These are phyloP conservation scores for Singerocomus inundabilis DNA, from an alignment of 1,284 basidiomycete species.

Conservation along the genomic window DNA sequence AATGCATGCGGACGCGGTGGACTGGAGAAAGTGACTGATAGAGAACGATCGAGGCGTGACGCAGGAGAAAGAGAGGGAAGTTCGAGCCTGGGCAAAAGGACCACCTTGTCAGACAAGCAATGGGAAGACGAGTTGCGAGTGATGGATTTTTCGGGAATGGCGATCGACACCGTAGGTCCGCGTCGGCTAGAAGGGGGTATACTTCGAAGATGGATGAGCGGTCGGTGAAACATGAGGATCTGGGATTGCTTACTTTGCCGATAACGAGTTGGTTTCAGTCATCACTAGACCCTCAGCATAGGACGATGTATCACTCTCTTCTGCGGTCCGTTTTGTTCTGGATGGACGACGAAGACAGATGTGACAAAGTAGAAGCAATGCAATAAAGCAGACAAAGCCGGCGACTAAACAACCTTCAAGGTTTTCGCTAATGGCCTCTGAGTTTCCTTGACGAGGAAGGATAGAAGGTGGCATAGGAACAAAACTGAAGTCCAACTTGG, in stretches of 20 bases:
- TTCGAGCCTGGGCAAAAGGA: constrained; percentile 42
- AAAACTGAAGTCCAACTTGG: not conserved
- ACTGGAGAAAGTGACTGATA: constrained; percentile 31
- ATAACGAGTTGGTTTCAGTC: constrained; percentile 1
- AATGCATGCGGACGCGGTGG: not conserved
- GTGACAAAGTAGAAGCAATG: constrained; percentile 34
- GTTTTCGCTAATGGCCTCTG: constrained; percentile 26
- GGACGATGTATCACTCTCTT: constrained; percentile 44
- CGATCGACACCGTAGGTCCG: constrained; percentile 43
- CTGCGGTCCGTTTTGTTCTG: constrained; percentile 38
- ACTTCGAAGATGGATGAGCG: constrained; percentile 10
- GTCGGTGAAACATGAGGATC: not conserved
- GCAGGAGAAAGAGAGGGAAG: constrained; percentile 38
- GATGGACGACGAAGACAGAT: constrained; percentile 42
- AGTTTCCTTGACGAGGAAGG: not conserved
- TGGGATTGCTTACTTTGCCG: constrained; percentile 16
- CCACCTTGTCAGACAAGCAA: constrained; percentile 34
- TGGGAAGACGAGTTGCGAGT: constrained; percentile 31
- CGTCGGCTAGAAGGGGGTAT: constrained; percentile 42
- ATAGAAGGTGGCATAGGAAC: constrained; percentile 22
- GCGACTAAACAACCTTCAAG: constrained; percentile 43
- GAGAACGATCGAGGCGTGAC: constrained; percentile 2
- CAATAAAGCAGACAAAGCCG: constrained; percentile 1
- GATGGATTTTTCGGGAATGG: constrained; percentile 52
- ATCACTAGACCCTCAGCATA: constrained; percentile 45